phyloP scores from a whole-genome alignment of 768 basidiomycete species.

The Stropharia rugosoannulata region DNA sequence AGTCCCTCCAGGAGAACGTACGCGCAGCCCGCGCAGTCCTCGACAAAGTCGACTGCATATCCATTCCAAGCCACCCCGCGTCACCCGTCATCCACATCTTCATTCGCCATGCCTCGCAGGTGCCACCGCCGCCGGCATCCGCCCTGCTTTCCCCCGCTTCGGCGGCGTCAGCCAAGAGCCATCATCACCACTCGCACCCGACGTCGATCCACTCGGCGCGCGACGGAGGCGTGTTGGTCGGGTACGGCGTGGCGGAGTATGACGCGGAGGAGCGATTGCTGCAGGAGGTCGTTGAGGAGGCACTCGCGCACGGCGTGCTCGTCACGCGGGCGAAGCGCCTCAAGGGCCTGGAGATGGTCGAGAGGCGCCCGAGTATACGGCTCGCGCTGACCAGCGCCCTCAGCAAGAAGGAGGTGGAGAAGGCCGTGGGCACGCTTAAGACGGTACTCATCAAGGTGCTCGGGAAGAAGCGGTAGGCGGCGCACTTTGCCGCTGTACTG shows the following conservation, averaged over 20 bases:
- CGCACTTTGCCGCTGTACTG: too few species aligned
- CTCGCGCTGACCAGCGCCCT: slow-evolving; percentile 79
- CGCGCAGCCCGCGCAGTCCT: slow-evolving; percentile 76
- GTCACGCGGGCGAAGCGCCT: slow-evolving; percentile 83
- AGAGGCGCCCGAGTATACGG: slow-evolving; percentile 81
- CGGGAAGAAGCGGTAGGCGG: slow-evolving; percentile 6
- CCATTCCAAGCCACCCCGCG: slow-evolving; percentile 81
- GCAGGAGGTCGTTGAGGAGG: slow-evolving; percentile 93
- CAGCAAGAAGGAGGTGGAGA: slow-evolving; percentile 90
- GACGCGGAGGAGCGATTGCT: slow-evolving; percentile 75
- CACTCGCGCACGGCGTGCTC: slow-evolving; percentile 77
- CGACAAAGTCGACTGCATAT: slow-evolving; percentile 77
- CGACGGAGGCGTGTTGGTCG: slow-evolving; percentile 28
- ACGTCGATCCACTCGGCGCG: slow-evolving; percentile 40
- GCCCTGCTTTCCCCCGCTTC: slow-evolving; percentile 20
- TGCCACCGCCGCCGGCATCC: neutral
- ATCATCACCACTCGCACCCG: slow-evolving; percentile 47
- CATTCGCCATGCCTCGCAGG: slow-evolving; percentile 3
- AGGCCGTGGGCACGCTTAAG: slow-evolving; percentile 76
- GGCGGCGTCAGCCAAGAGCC: slow-evolving; percentile 27
- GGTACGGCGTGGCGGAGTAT: slow-evolving; percentile 51
- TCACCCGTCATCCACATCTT: slow-evolving; percentile 86
- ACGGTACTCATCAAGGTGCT: slow-evolving; percentile 34
- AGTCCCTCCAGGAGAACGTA: slow-evolving; percentile 78
- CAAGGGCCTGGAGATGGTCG: slow-evolving; percentile 79